A percentile compares a stretch with the other conserved stretches of the same genome.
Evolutionary conservation across 2,329 filamentous ascomycete species (phyloP).

Genomic region (Fusarium coffeatum): DNA sequence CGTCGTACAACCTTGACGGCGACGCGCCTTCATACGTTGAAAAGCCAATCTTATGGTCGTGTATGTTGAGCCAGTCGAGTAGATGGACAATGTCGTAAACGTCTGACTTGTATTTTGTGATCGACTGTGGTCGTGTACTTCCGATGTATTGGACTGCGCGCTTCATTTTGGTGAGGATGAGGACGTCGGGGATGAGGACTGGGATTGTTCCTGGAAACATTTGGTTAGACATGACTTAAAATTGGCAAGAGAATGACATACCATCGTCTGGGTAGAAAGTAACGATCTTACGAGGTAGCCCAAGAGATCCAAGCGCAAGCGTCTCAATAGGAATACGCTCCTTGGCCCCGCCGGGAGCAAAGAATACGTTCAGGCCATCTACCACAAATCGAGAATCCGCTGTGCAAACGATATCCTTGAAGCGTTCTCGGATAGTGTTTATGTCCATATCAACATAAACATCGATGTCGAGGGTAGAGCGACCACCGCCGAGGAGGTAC

Average conservation of each 20-base stretch:
- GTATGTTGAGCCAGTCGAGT: not conserved
- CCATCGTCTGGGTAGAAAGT: not conserved
- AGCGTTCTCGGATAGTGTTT: not conserved
- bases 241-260: not conserved
- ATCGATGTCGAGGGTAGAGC: not conserved
- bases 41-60: accelerated
- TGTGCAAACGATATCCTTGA: accelerated
- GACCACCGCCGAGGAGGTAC: not conserved
- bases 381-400: accelerated
- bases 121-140: not conserved
- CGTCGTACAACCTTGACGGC: not conserved
- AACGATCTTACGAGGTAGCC: not conserved
- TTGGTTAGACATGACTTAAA: too few species aligned
- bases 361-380: not conserved
- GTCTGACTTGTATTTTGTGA: not conserved
- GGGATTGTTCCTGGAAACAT: not conserved
- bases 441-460: not conserved
- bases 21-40: accelerated
- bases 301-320: not conserved
- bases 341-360: not conserved
- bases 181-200: not conserved
- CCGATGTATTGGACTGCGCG: not conserved
- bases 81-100: not conserved
- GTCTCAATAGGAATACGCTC: not conserved
- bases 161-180: not conserved